Percentiles rank a stretch among this genome's conserved stretches.
Evolutionary conservation across 257 asterid genomes (phyloP).

Genomic region (Handroanthus guayacan): DNA sequence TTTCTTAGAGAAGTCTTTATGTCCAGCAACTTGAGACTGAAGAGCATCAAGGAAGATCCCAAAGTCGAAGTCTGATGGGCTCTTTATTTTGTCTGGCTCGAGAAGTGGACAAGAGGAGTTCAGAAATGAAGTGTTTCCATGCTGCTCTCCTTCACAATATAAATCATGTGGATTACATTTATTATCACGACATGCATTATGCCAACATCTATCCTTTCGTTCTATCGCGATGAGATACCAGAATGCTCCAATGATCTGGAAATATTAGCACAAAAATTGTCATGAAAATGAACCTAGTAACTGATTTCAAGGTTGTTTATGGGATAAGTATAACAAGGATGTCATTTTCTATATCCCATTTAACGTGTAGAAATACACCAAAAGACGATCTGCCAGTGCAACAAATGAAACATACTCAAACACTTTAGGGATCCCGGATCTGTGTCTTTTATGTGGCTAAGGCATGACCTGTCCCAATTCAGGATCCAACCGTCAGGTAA

Average conservation of each 20-base stretch:
- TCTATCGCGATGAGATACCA: conserved; percentile 75
- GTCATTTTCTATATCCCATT: neutral
- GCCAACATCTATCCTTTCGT: conserved; percentile 67
- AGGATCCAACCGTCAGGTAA: too few species aligned
- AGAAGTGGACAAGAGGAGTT: conserved; percentile 52
- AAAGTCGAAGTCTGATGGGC: conserved; percentile 54
- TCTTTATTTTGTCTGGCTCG: conserved; percentile 41
- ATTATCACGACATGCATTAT: conserved; percentile 40
- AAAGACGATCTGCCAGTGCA: too few species aligned
- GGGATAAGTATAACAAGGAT: neutral
- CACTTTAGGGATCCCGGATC: too few species aligned
- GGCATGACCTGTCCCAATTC: too few species aligned
- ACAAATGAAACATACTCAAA: too few species aligned
- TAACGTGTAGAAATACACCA: too few species aligned
- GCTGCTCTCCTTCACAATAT: conserved; percentile 39
- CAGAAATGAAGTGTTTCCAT: conserved; percentile 41
- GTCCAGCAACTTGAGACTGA: conserved; percentile 55
- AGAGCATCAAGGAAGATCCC: conserved; percentile 77
- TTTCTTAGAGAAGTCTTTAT: conserved; percentile 44
- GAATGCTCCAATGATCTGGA: conserved; percentile 61
- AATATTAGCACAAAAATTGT: too few species aligned
- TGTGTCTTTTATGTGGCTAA: too few species aligned
- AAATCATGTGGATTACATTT: conserved; percentile 33
- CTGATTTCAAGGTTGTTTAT: neutral
- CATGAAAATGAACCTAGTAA: neutral